A percentile compares a stretch with the other conserved stretches of the same genome.
phyloP scores from a whole-genome alignment of 192 early-diverging fungal genomes.

The Chytriomyces hyalinus region DNA sequence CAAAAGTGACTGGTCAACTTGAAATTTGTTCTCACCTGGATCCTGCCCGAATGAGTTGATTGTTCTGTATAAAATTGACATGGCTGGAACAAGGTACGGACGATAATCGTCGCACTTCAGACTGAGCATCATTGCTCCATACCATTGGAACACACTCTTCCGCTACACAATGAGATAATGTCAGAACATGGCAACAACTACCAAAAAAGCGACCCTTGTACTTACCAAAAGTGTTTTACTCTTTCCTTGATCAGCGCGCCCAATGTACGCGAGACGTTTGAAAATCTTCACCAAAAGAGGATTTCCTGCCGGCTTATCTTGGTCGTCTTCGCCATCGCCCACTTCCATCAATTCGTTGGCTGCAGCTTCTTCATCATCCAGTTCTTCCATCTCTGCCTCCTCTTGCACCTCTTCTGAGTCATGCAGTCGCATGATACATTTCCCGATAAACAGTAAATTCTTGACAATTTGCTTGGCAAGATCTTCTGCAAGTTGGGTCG shows the following conservation, averaged over 20 bases:
- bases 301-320: conserved; percentile 30
- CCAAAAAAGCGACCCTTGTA: background rate
- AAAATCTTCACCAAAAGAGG: conserved; percentile 64
- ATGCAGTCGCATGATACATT: conserved; percentile 37
- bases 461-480: conserved; percentile 88
- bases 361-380: conserved; percentile 34
- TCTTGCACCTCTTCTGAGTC: conserved; percentile 16
- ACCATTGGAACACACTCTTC: conserved; percentile 86
- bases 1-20: conserved; percentile 59
- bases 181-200: background rate
- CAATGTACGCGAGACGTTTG: conserved; percentile 67
- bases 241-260: conserved; percentile 62
- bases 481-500: conserved; percentile 66
- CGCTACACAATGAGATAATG: conserved; percentile 56
- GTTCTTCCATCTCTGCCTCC: conserved; percentile 27
- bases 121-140: conserved; percentile 82
- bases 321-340: conserved; percentile 21
- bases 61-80: conserved; percentile 82
- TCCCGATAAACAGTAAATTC: conserved; percentile 91
- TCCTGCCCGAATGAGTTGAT: conserved; percentile 66
- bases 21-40: conserved; percentile 58
- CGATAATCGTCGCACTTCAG: conserved; percentile 61
- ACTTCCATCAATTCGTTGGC: conserved; percentile 17
- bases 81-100: conserved; percentile 72
- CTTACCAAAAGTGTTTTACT: conserved; percentile 43